phyloP scores from a whole-genome alignment of 2,329 filamentous ascomycete species.

The Pseudocercospora crystallina region DNA sequence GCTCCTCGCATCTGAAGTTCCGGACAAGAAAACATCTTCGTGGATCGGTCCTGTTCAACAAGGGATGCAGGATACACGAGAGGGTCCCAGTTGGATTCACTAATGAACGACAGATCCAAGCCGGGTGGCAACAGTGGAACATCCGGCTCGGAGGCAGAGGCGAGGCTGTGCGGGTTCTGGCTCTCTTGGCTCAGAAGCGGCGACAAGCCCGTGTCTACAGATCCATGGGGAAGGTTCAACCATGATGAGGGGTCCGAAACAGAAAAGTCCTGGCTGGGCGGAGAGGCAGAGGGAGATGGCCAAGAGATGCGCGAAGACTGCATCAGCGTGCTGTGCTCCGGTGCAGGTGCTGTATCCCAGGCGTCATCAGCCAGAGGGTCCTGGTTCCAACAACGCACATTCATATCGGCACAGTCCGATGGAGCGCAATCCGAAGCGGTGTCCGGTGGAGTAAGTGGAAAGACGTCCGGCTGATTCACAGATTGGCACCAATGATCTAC shows the following conservation, averaged over 20 bases:
- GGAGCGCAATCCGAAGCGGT: slow-evolving; percentile 31
- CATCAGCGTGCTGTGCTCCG: slow-evolving; percentile 26
- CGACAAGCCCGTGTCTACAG: slow-evolving; percentile 37
- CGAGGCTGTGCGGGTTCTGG: slow-evolving; percentile 34
- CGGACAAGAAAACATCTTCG: slow-evolving; percentile 12
- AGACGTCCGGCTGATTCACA: slow-evolving; percentile 23
- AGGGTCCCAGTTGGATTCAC: slow-evolving; percentile 26
- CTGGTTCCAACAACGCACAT: slow-evolving; percentile 27
- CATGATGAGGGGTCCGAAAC: slow-evolving; percentile 25
- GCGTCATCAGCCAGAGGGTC: slow-evolving; percentile 28
- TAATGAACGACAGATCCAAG: slow-evolving; percentile 31
- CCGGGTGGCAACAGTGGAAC: slow-evolving; percentile 27
- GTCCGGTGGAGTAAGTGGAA: slow-evolving; percentile 34
- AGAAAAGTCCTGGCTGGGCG: slow-evolving; percentile 22
- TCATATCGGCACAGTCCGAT: slow-evolving; percentile 33
- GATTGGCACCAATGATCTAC: slow-evolving; percentile 34
- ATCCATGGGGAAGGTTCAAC: slow-evolving; percentile 25
- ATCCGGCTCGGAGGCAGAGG: slow-evolving; percentile 31
- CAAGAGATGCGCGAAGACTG: slow-evolving; percentile 26
- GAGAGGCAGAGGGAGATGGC: slow-evolving; percentile 16
- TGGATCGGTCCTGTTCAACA: slow-evolving; percentile 8
- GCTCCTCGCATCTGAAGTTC: not conserved
- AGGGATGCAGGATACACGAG: slow-evolving; percentile 17
- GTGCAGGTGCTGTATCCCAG: slow-evolving; percentile 27
- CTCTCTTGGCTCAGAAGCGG: slow-evolving; percentile 37